Evolutionary conservation across 2,329 filamentous ascomycete genomes (phyloP).

Genomic region (Aspergillus neotritici): DNA sequence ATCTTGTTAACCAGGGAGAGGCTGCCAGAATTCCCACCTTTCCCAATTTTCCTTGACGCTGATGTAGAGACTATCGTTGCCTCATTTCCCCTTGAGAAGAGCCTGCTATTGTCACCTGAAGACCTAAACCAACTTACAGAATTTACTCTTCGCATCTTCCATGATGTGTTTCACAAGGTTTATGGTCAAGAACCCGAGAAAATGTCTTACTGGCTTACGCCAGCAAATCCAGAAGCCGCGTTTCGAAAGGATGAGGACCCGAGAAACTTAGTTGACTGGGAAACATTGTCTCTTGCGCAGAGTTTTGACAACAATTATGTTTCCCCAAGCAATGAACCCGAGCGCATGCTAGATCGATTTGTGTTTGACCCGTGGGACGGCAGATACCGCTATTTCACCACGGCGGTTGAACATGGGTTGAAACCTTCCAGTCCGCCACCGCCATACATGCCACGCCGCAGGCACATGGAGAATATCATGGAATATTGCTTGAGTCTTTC

Average conservation of each 20-base stretch:
- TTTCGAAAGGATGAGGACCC: slow-evolving; percentile 2
- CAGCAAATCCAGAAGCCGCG: slow-evolving; percentile 35
- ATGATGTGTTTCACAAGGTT: slow-evolving; percentile 82
- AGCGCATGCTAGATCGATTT: slow-evolving; percentile 46
- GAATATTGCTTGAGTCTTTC: slow-evolving; percentile 79
- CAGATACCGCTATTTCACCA: slow-evolving; percentile 53
- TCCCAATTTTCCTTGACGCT: slow-evolving; percentile 67
- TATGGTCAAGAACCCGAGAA: slow-evolving; percentile 60
- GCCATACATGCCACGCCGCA: slow-evolving; percentile 31
- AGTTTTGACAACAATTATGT: slow-evolving; percentile 42
- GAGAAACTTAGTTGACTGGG: slow-evolving; percentile 42
- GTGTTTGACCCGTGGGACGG: slow-evolving; percentile 54
- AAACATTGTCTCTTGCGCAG: slow-evolving; percentile 31
- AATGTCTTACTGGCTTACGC: slow-evolving; percentile 80
- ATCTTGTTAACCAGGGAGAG: slow-evolving; percentile 63
- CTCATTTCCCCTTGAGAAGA: slow-evolving; percentile 41
- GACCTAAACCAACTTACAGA: slow-evolving; percentile 53
- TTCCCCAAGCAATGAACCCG: slow-evolving; percentile 35
- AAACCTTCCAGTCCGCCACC: slow-evolving; percentile 33
- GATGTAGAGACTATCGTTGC: slow-evolving; percentile 55
- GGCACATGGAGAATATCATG: slow-evolving; percentile 60
- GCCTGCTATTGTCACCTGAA: slow-evolving; percentile 32
- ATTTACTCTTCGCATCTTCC: slow-evolving; percentile 72
- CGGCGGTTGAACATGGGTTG: slow-evolving; percentile 27
- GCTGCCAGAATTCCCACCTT: slow-evolving; percentile 60